A percentile compares a stretch with the other conserved stretches of the same genome.
phyloP scores from a whole-genome alignment of 164 flowering plant species.

The Umbilicus rupestris region DNA sequence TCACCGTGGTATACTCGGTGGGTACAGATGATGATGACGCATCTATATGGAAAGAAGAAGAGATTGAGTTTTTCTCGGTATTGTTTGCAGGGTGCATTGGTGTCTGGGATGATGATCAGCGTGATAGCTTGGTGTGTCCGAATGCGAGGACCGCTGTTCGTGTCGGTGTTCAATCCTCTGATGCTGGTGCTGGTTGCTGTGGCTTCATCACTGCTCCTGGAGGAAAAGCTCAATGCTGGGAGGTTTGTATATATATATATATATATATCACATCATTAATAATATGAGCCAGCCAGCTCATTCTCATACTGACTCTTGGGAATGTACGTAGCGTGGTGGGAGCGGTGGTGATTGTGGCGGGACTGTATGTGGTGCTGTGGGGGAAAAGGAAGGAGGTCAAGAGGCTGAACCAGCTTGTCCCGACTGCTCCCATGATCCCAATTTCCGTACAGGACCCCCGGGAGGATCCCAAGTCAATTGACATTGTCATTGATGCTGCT shows the following conservation, averaged over 20 bases:
- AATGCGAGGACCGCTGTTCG: slow-evolving; percentile 41
- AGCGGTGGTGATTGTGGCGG: background rate
- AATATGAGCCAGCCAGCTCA: no score
- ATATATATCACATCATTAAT: no score
- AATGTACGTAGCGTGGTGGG: background rate
- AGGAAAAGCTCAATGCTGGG: slow-evolving; percentile 5
- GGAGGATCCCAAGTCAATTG: background rate
- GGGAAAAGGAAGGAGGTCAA: slow-evolving; percentile 35
- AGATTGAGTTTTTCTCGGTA: background rate
- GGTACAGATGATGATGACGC: slow-evolving; percentile 10
- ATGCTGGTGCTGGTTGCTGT: slow-evolving; percentile 5
- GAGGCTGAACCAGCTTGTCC: slow-evolving; percentile 3
- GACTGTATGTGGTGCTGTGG: slow-evolving; percentile 22
- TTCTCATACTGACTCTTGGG: no score
- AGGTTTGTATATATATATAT: background rate
- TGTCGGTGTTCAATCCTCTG: slow-evolving; percentile 10
- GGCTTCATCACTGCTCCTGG: background rate
- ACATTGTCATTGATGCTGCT: background rate
- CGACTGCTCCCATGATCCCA: background rate
- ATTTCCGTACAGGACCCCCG: background rate
- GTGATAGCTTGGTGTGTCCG: slow-evolving; percentile 8
- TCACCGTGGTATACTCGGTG: slow-evolving; percentile 33
- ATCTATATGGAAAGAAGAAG: no score
- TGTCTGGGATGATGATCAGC: slow-evolving; percentile 3
- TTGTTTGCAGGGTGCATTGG: slow-evolving; percentile 5